Evolutionary conservation across 2,329 filamentous ascomycete species (phyloP), one percentile per base, ranked within the genome.

Genomic region (Aspergillus felis): DNA sequence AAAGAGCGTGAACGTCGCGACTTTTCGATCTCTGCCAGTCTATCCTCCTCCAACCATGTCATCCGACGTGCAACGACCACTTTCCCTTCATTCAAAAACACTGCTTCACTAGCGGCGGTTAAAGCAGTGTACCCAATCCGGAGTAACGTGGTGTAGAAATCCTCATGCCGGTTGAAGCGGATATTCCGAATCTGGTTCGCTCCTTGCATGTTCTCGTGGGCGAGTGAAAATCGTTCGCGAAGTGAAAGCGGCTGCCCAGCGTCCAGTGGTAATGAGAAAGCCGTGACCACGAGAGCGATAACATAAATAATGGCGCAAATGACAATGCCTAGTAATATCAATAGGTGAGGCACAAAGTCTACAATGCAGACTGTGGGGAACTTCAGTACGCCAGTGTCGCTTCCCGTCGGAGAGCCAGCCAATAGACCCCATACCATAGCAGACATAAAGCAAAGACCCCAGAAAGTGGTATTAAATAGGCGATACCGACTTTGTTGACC

Each of bases 281-380:
- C 88, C 0, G 91, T 93, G 5, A 97, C 81, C 0, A 87, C 57
- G 28, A 97, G 78, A 3, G 93, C 92, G 24, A 94, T 66, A 0
- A 77, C 77, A 70, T 97, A 97, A 50, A 99, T 95, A 7, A 80
- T 68, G 2, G 84, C 80, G 70, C 94, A 97, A 17, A 88, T 77
- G 4, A 85, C 58, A 50, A 97, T 96, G 0, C 93, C 94, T 7
- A 83, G 67, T 1, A 97, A 76, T 12, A 97, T 90, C 25, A 96
- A 79, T n/a, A 97, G 81, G 72, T 97, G 93, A 1, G 94, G 94
- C 38, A 97, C 89, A 71, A 97, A 97, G 0, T 93, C 91, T 29
- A 97, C 89, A 57, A 97, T 92, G 68, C 91, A 97, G 44, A 97
- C 92, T 0, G 92, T 97, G 3, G 94, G 94, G 63, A 96, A 97